These are phyloP conservation scores for Venturiaceae sp. DNA, from an alignment of 2,329 filamentous ascomycete species.

Conservation along the genomic window DNA sequence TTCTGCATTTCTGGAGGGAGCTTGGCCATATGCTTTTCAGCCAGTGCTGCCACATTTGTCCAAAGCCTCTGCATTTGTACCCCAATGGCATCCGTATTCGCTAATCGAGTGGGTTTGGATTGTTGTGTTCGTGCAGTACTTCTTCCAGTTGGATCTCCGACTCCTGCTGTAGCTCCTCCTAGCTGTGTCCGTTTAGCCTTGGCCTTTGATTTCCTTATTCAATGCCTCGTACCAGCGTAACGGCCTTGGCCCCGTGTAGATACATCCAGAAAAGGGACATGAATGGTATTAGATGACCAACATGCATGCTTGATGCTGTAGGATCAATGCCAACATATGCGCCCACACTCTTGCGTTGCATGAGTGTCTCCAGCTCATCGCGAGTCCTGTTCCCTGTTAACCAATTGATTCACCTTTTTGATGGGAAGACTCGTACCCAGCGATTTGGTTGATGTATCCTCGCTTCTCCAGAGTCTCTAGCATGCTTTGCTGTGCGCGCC, in stretches of 20 bases:
- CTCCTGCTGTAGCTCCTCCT: conserved; percentile 65
- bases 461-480: conserved; percentile 60
- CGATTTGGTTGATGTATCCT: conserved; percentile 64
- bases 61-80: conserved; percentile 65
- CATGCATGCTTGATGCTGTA: conserved; percentile 67
- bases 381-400: conserved; percentile 16
- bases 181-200: not conserved
- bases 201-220: conserved; percentile 34
- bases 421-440: conserved; percentile 46
- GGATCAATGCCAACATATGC: conserved; percentile 77
- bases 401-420: conserved; percentile 18
- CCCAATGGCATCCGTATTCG: conserved; percentile 59
- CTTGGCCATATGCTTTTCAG: conserved; percentile 51
- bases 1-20: conserved; percentile 47
- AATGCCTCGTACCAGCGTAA: conserved; percentile 42
- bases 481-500: conserved; percentile 25
- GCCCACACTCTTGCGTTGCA: conserved; percentile 57
- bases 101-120: conserved; percentile 41
- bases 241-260: conserved; percentile 59
- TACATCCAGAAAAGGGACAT: conserved; percentile 84
- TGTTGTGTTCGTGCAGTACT: conserved; percentile 50
- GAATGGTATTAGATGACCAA: conserved; percentile 70
- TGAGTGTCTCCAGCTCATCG: conserved; percentile 50
- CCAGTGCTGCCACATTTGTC: conserved; percentile 59
- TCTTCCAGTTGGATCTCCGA: conserved; percentile 70